phyloP scores from a whole-genome alignment of 805 yeast species.

The Myxozyma mucilagina region DNA sequence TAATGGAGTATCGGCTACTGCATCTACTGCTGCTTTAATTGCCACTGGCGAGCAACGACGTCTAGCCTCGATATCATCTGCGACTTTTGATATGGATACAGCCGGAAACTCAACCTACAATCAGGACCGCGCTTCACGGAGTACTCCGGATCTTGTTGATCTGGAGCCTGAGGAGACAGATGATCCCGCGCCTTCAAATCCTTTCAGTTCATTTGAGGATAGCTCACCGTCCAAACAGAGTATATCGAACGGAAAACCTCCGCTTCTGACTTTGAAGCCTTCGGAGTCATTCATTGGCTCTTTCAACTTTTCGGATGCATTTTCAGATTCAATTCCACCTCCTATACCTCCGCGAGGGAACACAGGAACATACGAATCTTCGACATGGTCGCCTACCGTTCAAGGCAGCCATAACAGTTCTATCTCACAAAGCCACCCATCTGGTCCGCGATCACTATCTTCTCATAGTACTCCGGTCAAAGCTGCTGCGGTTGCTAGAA shows the following conservation, averaged over 20 bases:
- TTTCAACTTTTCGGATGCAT: background rate
- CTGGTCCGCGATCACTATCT: conserved; percentile 1
- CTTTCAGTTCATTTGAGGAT: background rate
- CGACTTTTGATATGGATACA: background rate
- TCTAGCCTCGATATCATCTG: background rate
- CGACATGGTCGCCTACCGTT: conserved; percentile 1
- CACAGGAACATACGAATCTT: background rate
- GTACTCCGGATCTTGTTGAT: background rate
- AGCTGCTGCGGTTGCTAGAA: background rate
- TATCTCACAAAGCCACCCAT: background rate
- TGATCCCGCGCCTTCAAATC: background rate
- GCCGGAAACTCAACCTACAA: conserved; percentile 11
- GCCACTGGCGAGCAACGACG: background rate
- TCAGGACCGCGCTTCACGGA: conserved; percentile 8
- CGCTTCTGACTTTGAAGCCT: background rate
- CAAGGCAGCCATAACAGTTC: background rate
- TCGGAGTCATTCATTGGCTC: conserved; percentile 7
- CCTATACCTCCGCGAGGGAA: background rate
- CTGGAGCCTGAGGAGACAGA: background rate
- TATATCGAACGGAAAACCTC: background rate
- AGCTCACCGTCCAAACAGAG: conserved; percentile 15
- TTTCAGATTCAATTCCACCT: background rate
- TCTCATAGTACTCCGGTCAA: background rate
- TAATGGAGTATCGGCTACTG: conserved; percentile 1
- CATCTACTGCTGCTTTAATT: background rate